Base-by-base conservation (phyloP, 2,329 filamentous ascomycete genomes). In the Talaromyces marneffei region DNA sequence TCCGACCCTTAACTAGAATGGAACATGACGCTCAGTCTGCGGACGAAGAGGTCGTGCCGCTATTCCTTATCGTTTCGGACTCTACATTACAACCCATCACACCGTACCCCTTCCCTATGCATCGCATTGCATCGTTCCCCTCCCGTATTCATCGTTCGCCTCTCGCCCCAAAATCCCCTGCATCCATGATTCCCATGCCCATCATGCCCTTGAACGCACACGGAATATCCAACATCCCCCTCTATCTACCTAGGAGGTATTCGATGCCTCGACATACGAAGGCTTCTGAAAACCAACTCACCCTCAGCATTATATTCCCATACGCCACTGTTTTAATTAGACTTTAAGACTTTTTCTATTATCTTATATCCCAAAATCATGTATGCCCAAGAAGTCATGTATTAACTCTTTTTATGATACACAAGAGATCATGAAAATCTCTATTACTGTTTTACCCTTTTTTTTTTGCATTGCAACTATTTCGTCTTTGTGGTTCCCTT, bases 371-470 rank as follows among this genome's bases (percentile, higher is more conserved):
- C 52, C 52, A 37, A 67, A 66, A 65, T 73, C 72, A 73, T 74
- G 72, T 74, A 74, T 73, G 71, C 72, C 69, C 71, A 66, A 70
- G 68, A 74, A 75, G 67, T 76, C 73, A 77, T 77, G 75, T 77
- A 77, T 65, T 69, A 55, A 48, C 25, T 46, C 35, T 39, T 67
- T 62, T 54, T 61, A 62, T 66, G 64, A 69, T 66, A 66, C 71
- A 70, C 71, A 70, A 68, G 69, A 59, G 74, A 70, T 68, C 67
- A 74, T 68, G 72, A 73, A 72, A 63, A 53, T 62, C 57, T 62
- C 60, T 33, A 42, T 54, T 46, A 18, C 8, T 31, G 8, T n/a
- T 57, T 20, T 46, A 14, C n/a, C n/a, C n/a, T n/a, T 53, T 31
- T 39, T 35, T 18, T 29, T 46, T 39, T 60, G 25, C 57, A 40